Evolutionary conservation across 2,329 filamentous ascomycete genomes (phyloP), one percentile per base, ranked within the genome.

Genomic region (Zalaria sp.): DNA sequence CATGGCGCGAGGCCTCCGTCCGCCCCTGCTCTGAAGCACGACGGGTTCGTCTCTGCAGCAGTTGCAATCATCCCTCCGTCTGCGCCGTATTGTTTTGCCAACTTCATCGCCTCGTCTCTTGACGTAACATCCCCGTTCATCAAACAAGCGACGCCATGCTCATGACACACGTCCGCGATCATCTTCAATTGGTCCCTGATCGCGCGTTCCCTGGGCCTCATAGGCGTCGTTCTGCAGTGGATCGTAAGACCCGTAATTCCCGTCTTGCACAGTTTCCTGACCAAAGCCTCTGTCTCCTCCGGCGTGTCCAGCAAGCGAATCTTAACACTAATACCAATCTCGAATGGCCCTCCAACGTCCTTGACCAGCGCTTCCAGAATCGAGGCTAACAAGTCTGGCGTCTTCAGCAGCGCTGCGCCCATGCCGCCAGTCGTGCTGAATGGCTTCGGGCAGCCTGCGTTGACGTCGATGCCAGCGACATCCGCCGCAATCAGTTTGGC

Each of bases 21-120:
- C 1, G 69, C 73, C 32, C 73, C 63, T 1, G 72, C 59, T 34
- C 83, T 74, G 67, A 98, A 98, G 54, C 83, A 88, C 49, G 84
- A 93, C 3, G 87, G 77, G 57, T 98, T 98, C 48, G 80, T 76
- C 66, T 98, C 91, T 1, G 91, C 91, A 3, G 85, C 75, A 3
- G 86, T 91, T 6, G 91, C 91, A 53, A 98, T 96, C 91, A 98
- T 98, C 46, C 85, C 91, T 4, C 88, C 89, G 55, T 96, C 88
- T 4, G 83, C 83, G n/a, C 79, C 81, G 56, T 75, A 95, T 57
- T 94, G 81, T 26, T 73, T 54, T 46, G 87, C 80, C 5, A 98
- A 69, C 45, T 68, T 58, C 5, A 83, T 56, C 0, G 79, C 89
- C 45, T 93, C 69, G 39, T 85, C 81, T 42, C 83, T 75, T 32